Base-by-base conservation (phyloP, 805 yeast species). In the Candida glaebosa region DNA sequence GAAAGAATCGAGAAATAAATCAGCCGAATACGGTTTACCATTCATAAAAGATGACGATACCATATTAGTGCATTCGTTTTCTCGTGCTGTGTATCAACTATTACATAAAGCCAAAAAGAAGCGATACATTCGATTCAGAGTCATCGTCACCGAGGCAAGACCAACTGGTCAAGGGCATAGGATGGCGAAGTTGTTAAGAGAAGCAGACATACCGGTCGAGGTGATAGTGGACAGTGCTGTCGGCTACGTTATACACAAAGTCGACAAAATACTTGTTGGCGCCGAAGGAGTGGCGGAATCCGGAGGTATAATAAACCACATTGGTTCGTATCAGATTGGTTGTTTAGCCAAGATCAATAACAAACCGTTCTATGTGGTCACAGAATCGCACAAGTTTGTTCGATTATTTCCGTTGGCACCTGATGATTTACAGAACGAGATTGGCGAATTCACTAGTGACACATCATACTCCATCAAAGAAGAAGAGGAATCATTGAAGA, bases 251-350 rank as follows among this genome's bases (percentile, higher is more conserved):
- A 82, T 93, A 44, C 90, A 88, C 60, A 85, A 86, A 60, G 89
- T 90, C 10, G 95, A 91, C 66, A 91, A 93, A 63, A 86, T 93
- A 3, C 77, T 93, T 49, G 93, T 93, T 50, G 99, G 99, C 41
- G 99, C 99, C 1, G 99, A 93, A 65, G 99, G 99, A 51, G 99
- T 93, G 3, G 96, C 96, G 3, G 99, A 93, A 68, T 84, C 95
- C 60, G 99, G 99, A 42, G 99, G 99, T 25, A 88, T 95, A 37
- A 91, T 93, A 51, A 93, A 93, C 63, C 90, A 86, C 51, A 82
- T 93, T 47, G 99, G 99, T 4, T 83, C 96, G 1, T 93, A 87
- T 63, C 96, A 93, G 56, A 84, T 91, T 37, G 97, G 97, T 31
- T 91, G 93, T 35, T 67, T 93, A 44, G 96, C 98, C 2, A 84